phyloP scores from a whole-genome alignment of 2,329 filamentous ascomycete genomes.

The Aspergillus piperis region DNA sequence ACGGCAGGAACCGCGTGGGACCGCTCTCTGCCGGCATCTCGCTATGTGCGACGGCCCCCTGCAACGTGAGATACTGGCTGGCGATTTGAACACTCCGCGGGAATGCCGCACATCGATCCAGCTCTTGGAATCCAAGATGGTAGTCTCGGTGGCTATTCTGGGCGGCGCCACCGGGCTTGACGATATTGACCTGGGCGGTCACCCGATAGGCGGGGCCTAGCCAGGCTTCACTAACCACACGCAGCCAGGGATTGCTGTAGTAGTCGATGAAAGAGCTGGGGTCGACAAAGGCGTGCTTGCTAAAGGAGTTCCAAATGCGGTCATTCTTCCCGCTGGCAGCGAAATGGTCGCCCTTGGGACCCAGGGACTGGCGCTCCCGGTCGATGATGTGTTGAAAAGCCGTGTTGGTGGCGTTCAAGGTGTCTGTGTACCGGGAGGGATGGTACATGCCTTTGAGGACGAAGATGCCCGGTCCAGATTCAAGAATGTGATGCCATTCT shows the following conservation, averaged over 20 bases:
- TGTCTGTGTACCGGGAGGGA: conserved; percentile 31
- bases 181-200: conserved; percentile 65
- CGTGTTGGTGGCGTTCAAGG: conserved; percentile 51
- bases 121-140: conserved; percentile 63
- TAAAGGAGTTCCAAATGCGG: conserved; percentile 67
- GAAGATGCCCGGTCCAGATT: conserved; percentile 60
- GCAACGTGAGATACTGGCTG: conserved; percentile 61
- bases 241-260: conserved; percentile 63
- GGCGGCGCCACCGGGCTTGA: conserved; percentile 59
- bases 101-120: conserved; percentile 48
- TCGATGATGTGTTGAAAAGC: conserved; percentile 55
- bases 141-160: conserved; percentile 65
- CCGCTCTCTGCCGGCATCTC: conserved; percentile 62
- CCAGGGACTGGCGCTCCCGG: conserved; percentile 40
- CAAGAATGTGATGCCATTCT: conserved; percentile 62
- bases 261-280: conserved; percentile 58
- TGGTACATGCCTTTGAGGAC: conserved; percentile 57
- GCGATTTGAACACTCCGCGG: conserved; percentile 57
- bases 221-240: conserved; percentile 56
- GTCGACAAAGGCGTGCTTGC: conserved; percentile 59
- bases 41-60: conserved; percentile 64
- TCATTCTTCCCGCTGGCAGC: conserved; percentile 58
- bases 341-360: conserved; percentile 61
- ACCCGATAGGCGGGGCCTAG: conserved; percentile 62
- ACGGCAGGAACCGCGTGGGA: conserved; percentile 63